Evolutionary conservation across 169 alveolate genomes (phyloP).

Genomic region (Plasmodium malariae): DNA sequence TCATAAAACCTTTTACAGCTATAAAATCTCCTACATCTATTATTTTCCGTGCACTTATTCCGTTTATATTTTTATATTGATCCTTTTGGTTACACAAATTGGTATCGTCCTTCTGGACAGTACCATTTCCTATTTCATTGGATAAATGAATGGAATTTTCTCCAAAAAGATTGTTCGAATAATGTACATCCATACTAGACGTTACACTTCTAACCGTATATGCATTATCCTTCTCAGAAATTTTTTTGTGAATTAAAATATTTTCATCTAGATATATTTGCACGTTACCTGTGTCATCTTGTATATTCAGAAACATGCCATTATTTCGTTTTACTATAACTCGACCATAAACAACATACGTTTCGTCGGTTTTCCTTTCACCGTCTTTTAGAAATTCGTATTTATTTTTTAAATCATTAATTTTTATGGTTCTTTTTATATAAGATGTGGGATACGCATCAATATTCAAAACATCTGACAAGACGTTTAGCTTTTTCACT

Average conservation of each 20-base stretch:
- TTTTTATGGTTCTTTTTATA: constrained; percentile 55
- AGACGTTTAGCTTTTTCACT: constrained; percentile 41
- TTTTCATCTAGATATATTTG: constrained; percentile 67
- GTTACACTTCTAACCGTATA: neutral
- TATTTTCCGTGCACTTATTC: constrained; percentile 50
- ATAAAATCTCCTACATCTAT: constrained; percentile 79
- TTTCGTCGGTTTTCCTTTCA: constrained; percentile 17
- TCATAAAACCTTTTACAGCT: constrained; percentile 64
- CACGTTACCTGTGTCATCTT: constrained; percentile 42
- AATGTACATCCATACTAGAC: neutral
- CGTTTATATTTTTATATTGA: neutral
- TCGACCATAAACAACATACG: constrained; percentile 74
- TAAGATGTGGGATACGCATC: constrained; percentile 70
- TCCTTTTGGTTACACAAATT: neutral
- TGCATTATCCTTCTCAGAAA: neutral
- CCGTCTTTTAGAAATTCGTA: constrained; percentile 55
- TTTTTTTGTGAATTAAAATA: constrained; percentile 9
- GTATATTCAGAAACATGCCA: constrained; percentile 78
- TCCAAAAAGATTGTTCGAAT: neutral
- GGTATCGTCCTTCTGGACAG: neutral
- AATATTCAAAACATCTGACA: constrained; percentile 39
- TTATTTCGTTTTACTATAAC: constrained; percentile 73
- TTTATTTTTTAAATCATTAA: constrained; percentile 47
- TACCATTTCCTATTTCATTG: neutral
- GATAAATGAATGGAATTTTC: neutral